Evolutionary conservation across 2,329 filamentous ascomycete genomes (phyloP).

Genomic region (Podosphaera fusca): DNA sequence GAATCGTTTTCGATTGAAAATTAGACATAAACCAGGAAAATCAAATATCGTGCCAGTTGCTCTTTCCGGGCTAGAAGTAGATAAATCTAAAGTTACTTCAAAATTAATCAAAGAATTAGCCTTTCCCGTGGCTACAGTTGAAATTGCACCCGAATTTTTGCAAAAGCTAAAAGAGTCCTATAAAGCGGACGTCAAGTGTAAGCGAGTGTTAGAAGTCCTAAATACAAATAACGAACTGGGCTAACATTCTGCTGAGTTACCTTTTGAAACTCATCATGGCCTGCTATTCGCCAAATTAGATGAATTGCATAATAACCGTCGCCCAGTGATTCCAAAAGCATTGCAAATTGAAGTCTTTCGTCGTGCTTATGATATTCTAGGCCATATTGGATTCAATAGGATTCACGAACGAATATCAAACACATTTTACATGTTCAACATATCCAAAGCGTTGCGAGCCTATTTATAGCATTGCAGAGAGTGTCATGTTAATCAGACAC

Average conservation of each 20-base stretch:
- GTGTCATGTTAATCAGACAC: slow-evolving; percentile 8
- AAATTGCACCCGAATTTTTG: background rate
- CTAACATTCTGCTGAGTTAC: background rate
- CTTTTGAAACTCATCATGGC: background rate
- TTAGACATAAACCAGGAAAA: background rate
- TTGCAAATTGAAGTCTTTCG: background rate
- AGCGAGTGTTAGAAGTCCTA: background rate
- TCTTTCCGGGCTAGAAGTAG: background rate
- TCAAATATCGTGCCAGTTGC: background rate
- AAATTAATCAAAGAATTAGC: background rate
- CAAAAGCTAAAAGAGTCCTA: background rate
- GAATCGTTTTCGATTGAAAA: background rate
- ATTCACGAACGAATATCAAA: background rate
- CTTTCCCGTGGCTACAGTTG: background rate
- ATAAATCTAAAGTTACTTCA: background rate
- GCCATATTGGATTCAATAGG: background rate
- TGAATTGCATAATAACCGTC: background rate
- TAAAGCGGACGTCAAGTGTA: background rate
- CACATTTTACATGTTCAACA: background rate
- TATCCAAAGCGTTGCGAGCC: background rate
- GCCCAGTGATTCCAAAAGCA: background rate
- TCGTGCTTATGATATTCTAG: background rate
- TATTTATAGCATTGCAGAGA: slow-evolving; percentile 19
- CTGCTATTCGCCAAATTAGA: background rate
- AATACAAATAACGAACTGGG: background rate